Base-by-base conservation (phyloP, 805 yeast genomes). In the Peterozyma toletana region DNA sequence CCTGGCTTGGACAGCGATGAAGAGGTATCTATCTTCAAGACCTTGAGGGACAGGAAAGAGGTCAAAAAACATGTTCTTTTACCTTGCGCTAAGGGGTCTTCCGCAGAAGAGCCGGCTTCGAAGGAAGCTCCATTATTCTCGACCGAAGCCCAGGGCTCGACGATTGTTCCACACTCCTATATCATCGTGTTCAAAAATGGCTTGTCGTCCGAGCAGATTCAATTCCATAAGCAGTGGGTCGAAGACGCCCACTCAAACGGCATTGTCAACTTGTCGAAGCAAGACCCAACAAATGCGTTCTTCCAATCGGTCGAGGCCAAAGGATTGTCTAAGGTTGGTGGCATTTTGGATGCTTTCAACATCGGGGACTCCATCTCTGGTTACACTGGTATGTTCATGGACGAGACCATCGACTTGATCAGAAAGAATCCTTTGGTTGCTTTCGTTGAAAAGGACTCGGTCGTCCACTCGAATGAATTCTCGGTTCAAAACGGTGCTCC, bases 301-400 rank as follows among this genome's bases (percentile, higher is more conserved):
- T 72, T 75, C 50, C 57, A 56, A 36, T 57, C 59, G 16, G 43
- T 58, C 13, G 50, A 57, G 13, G 52, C 58, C 27, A 18, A 43
- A 30, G 49, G 52, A 11, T 44, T 48, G 16, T 40, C 38, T 2
- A 15, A 37, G 11, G 30, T 60, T 21, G 83, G 83, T 52, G 86
- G 86, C 53, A 67, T 80, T 50, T 59, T 72, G 45, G 84, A 80
- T 59, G 57, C 71, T 18, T 87, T 85, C 68, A 60, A 74, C 57
- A 71, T 88, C 51, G 80, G 70, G 47, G 70, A 71, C 45, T 50
- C 62, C 37, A 64, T 87, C 59, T 67, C 68, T 48, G 99, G 98
- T 52, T 91, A 90, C 71, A 70, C 90, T 42, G 99, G 96, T 48
- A 75, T 71, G 64, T 88, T 93, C 72, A 75, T 86, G 52, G 82